Percentiles rank a stretch among this genome's conserved stretches.
These are phyloP conservation scores for Raphanus raphanistrum DNA, from an alignment of 345 rosid genomes.

Conservation along the genomic window DNA sequence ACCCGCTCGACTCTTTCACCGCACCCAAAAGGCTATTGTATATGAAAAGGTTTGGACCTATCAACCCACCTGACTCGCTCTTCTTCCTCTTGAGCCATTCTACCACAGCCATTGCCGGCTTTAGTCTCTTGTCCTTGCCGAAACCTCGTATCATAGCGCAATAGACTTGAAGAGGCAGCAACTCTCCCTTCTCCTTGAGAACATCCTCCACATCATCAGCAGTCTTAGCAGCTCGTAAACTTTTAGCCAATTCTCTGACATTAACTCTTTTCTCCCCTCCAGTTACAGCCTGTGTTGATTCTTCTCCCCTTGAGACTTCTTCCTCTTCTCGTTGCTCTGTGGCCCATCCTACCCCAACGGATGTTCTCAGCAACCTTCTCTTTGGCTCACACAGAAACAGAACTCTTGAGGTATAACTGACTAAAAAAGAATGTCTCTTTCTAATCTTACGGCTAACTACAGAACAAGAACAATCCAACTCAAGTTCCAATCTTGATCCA, in stretches of 20 bases:
- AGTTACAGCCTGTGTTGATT: constrained; percentile 27
- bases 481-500: constrained; percentile 51
- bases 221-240: constrained; percentile 59
- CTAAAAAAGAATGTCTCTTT: constrained; percentile 33
- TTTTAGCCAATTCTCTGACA: constrained; percentile 55
- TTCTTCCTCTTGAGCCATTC: constrained; percentile 83
- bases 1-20: constrained; percentile 53
- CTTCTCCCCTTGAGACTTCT: constrained; percentile 41
- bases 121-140: constrained; percentile 63
- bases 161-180: constrained; percentile 74
- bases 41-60: constrained; percentile 70
- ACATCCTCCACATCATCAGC: constrained; percentile 75
- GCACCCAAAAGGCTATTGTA: constrained; percentile 80
- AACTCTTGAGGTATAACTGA: constrained; percentile 37
- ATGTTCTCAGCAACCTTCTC: constrained; percentile 33
- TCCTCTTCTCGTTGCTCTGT: constrained; percentile 55
- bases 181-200: constrained; percentile 60
- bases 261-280: constrained; percentile 49
- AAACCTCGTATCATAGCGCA: constrained; percentile 67
- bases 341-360: constrained; percentile 55
- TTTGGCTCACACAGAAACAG: constrained; percentile 41
- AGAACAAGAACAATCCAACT: constrained; percentile 44
- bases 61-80: constrained; percentile 46
- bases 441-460: constrained; percentile 34
- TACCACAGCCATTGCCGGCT: constrained; percentile 70